Percentiles rank a stretch among this genome's conserved stretches.
These are phyloP conservation scores for Yamadazyma diddensiae DNA, from an alignment of 1,139 yeast species.

Conservation along the genomic window DNA sequence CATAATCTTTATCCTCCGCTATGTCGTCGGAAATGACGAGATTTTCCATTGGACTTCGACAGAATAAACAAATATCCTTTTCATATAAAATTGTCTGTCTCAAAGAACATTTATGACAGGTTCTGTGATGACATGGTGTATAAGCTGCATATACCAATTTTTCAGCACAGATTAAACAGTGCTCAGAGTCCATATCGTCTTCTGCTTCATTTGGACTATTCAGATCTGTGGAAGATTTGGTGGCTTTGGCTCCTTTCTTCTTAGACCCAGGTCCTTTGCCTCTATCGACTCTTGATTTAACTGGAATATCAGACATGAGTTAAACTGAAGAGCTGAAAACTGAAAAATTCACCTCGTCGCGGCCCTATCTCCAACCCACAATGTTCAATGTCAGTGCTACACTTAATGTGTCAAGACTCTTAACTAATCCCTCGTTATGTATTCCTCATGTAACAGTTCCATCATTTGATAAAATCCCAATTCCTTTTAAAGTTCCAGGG, in stretches of 20 bases:
- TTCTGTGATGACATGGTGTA: slow-evolving; percentile 80
- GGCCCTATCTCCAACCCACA: too few relatives aligned
- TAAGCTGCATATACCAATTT: slow-evolving; percentile 59
- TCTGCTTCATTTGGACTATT: slow-evolving; percentile 13
- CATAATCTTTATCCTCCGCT: slow-evolving; percentile 36
- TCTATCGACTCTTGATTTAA: slow-evolving; percentile 20
- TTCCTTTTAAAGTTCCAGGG: slow-evolving; percentile 41
- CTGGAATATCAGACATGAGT: slow-evolving; percentile 10
- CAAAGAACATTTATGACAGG: slow-evolving; percentile 81
- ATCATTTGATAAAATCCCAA: slow-evolving; percentile 59
- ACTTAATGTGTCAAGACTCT: slow-evolving; percentile 57
- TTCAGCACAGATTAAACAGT: slow-evolving; percentile 86
- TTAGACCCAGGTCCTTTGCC: slow-evolving; percentile 8
- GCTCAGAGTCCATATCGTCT: slow-evolving; percentile 22
- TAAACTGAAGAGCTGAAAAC: not conserved
- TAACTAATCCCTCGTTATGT: slow-evolving; percentile 64
- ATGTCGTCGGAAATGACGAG: slow-evolving; percentile 54
- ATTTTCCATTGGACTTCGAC: slow-evolving; percentile 66
- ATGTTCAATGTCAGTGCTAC: slow-evolving; percentile 72
- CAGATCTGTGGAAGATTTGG: not conserved
- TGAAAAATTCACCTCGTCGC: too few relatives aligned
- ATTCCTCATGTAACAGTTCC: slow-evolving; percentile 64
- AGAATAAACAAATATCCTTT: slow-evolving; percentile 73
- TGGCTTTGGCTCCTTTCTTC: slow-evolving; percentile 2
- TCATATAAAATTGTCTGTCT: slow-evolving; percentile 79